Percentiles rank a stretch among this genome's conserved stretches.
phyloP scores from a whole-genome alignment of 148 eudicot genomes.

The Linanthus parryae region DNA sequence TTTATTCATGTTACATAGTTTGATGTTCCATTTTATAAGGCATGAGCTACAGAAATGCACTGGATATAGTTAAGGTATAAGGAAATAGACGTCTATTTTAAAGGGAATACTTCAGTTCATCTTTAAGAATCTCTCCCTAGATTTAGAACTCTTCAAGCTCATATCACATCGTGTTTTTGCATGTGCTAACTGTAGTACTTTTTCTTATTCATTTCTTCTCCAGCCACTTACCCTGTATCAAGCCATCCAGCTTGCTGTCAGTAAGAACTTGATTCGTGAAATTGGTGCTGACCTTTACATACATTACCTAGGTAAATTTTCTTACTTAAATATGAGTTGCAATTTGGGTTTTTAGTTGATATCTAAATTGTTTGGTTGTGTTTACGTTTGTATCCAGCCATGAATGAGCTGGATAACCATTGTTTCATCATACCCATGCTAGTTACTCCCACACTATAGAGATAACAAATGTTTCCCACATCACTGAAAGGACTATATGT shows the following conservation, averaged over 20 bases:
- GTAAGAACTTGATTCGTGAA: slow-evolving; percentile 27
- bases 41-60: no score
- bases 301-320: slow-evolving; percentile 72
- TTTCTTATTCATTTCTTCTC: slow-evolving; percentile 12
- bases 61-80: no score
- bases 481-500: no score
- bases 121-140: no score
- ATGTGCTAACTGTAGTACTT: background rate
- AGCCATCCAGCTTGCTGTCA: slow-evolving; percentile 48
- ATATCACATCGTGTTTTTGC: background rate
- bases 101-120: no score
- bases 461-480: no score
- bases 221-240: slow-evolving; percentile 82
- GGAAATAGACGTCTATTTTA: no score
- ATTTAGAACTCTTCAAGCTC: background rate
- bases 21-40: no score
- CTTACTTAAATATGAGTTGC: background rate
- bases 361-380: slow-evolving; percentile 1
- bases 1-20: no score
- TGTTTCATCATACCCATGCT: background rate
- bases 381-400: background rate
- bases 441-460: no score
- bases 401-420: background rate
- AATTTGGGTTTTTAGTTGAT: background rate
- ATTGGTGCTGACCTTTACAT: slow-evolving; percentile 34